Evolutionary conservation across 129 eudicot species (phyloP), one percentile per base, ranked within the genome.

Genomic region (Arctium lappa): DNA sequence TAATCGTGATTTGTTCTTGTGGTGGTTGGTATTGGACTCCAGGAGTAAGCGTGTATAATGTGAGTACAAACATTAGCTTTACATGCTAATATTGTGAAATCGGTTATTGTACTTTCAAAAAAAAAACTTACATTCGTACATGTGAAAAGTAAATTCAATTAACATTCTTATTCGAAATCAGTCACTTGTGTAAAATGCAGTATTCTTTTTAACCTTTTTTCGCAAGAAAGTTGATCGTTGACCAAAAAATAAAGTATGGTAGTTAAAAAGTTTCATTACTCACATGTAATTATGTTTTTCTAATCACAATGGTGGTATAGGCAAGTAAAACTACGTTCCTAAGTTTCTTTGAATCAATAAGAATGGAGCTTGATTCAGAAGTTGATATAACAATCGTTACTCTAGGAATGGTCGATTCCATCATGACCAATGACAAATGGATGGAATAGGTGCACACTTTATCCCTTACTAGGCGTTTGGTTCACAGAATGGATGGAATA

Each of bases 11-110:
- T 33, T 84, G 90, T 44, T 92, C 94, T 18, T 56, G 80, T 5
- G 90, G 85, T 5, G 37, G 88, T 50, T 92, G 92, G 97, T 78
- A 88, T 29, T 83, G 80, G 8, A 81, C 75, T 34, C 97, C 94
- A 8, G 76, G 94, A 69, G 72, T 82, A 32, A 83, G 88, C 82
- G 66, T 88, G 73, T 92, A 88, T 42, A 83, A 76, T 74, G 92
- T 92, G 80, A 80, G 85, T 83, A 63, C 34, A 9, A 36, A 33
- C 4, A 5, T 60, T 8, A 16, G 0, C 18, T n/a, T 46, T 13
- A 15, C 22, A 13, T 53, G 63, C 2, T 53, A 13, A 53, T 53
- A 22, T 53, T 53, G 63, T 4, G 3, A 53, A 50, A 50, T 50
- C 4, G n/a, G 4, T 50, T 50, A 50, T 50, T 50, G 16, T 50